Base-by-base conservation (phyloP, 202 grass and related monocot genomes). In the Hordeum pubiflorum region DNA sequence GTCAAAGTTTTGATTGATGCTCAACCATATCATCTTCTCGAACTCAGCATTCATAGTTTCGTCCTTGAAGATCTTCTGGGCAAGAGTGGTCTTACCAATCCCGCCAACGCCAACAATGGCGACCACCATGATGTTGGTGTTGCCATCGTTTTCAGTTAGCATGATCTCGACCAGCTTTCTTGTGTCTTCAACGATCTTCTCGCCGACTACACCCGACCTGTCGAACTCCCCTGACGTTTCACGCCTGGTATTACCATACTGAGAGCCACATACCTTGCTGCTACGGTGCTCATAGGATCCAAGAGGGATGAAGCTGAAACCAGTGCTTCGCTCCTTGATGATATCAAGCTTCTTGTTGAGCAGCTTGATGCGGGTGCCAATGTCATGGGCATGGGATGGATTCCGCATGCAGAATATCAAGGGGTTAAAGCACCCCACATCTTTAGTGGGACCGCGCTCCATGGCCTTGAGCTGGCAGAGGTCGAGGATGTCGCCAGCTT, bases 21-120 rank as follows among this genome's bases (percentile, higher is more conserved):
- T 82, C n/a, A 81, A 12, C 79, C 79, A 81, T 73, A 81, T 61
- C 4, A 0, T 37, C 20, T 38, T 82, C 9, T 74, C 14, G 1
- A 82, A 82, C 37, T 31, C 3, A 0, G 3, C 7, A 0, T 70
- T 1, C 0, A 84, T 10, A 10, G 1, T 3, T 1, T 55, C 13
- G 0, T 85, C n/a, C 0, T 64, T 70, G 7, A 81, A 76, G 14
- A 83, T 0, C 3, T 52, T 82, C 11, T 82, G 24, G 0, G 79
- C 79, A 10, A 82, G 79, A 3, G 79, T 82, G 0, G 79, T 82
- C 68, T 82, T 82, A 0, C 79, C 79, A 0, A 82, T 72, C 0
- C 79, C 79, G 0, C 79, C 79, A 4, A 60, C 27, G 1, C 79
- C 79, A 23, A 73, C 52, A 32, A 82, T 7, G 3, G 79, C 76